These are phyloP conservation scores for Arthrobotrys musiformis DNA, from an alignment of 2,329 filamentous ascomycete genomes.

Conservation along the genomic window DNA sequence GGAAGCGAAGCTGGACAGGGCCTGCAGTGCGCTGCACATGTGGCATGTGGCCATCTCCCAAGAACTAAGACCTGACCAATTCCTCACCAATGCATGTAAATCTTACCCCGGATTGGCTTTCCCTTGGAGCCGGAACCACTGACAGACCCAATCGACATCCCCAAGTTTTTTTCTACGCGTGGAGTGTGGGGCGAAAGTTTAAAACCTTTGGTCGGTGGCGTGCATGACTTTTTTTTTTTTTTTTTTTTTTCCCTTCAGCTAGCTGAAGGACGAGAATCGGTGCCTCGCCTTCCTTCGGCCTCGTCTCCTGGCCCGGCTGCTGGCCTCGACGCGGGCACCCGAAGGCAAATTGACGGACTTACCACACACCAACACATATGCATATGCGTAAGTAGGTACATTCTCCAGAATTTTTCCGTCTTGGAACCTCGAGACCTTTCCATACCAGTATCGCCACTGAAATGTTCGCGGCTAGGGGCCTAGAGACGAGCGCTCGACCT, in stretches of 20 bases:
- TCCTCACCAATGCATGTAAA: conserved; percentile 17
- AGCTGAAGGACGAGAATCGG: neutral
- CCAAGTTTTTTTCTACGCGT: conserved; percentile 34
- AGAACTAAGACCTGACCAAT: conserved; percentile 38
- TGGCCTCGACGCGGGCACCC: conserved; percentile 25
- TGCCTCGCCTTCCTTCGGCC: neutral
- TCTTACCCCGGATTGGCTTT: conserved; percentile 48
- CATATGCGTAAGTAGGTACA: no score
- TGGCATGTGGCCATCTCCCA: conserved; percentile 38
- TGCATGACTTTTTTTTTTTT: neutral
- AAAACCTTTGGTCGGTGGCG: conserved; percentile 11
- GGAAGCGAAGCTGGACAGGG: conserved; percentile 29
- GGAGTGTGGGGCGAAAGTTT: conserved; percentile 51
- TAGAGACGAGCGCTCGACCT: conserved; percentile 38
- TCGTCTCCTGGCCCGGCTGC: conserved; percentile 18
- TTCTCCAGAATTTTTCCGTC: conserved; percentile 24
- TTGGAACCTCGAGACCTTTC: conserved; percentile 13
- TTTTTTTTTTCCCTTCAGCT: neutral
- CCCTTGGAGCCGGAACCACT: neutral
- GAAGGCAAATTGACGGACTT: neutral
- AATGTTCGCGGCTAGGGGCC: conserved; percentile 12
- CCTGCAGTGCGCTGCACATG: conserved; percentile 16
- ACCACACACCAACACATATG: neutral
- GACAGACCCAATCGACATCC: neutral
- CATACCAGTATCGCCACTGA: neutral